Percentiles rank a stretch among this genome's conserved stretches.
These are phyloP conservation scores for Sugiyamaella castrensis DNA, from an alignment of 1,139 yeast genomes.

Conservation along the genomic window DNA sequence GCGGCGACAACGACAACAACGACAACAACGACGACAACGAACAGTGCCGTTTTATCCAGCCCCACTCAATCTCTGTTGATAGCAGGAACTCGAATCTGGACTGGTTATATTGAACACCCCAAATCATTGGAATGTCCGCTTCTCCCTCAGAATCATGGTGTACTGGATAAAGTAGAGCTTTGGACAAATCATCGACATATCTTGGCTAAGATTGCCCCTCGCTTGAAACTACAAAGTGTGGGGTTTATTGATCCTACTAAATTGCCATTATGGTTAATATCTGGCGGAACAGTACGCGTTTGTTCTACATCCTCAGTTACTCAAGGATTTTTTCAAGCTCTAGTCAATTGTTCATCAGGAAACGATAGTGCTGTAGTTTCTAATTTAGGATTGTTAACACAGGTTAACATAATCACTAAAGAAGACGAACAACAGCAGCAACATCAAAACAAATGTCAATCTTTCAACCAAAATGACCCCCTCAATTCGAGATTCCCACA, in stretches of 20 bases:
- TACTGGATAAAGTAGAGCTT: slow-evolving; percentile 20
- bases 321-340: slow-evolving; percentile 24
- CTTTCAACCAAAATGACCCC: background rate
- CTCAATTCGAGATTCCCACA: slow-evolving; percentile 2
- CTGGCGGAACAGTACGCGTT: slow-evolving; percentile 27
- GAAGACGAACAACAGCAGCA: background rate
- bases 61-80: background rate
- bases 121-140: slow-evolving; percentile 3
- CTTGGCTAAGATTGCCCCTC: slow-evolving; percentile 6
- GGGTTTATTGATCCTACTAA: slow-evolving; percentile 16
- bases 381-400: slow-evolving; percentile 16
- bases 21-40: background rate
- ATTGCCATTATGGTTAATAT: slow-evolving; percentile 30
- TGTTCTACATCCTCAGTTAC: slow-evolving; percentile 21
- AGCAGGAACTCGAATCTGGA: slow-evolving; percentile 7
- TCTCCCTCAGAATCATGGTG: background rate
- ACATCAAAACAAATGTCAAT: background rate
- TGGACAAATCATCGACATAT: slow-evolving; percentile 18
- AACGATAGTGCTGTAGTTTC: slow-evolving; percentile 12
- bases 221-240: slow-evolving; percentile 5
- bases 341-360: slow-evolving; percentile 19
- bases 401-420: background rate
- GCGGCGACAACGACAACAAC: background rate
- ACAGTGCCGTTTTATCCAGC: background rate
- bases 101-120: slow-evolving; percentile 6